Evolutionary conservation across 2,329 filamentous ascomycete species (phyloP).

Genomic region (Ilyonectria sp.): DNA sequence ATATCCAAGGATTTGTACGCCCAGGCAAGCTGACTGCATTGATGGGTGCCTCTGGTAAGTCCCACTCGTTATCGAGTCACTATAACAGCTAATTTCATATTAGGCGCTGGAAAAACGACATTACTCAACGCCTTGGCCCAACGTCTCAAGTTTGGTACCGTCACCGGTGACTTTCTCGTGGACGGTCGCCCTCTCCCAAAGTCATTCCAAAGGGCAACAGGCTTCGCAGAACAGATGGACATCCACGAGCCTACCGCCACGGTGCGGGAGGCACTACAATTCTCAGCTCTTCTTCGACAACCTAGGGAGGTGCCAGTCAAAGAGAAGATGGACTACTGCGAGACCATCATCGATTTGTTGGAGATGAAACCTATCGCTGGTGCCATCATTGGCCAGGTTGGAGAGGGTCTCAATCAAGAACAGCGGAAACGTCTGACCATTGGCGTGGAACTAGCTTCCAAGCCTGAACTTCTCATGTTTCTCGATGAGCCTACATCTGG

Average conservation of each 20-base stretch:
- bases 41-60: constrained; percentile 72
- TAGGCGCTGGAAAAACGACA: constrained; percentile 78
- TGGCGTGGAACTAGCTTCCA: constrained; percentile 69
- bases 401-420: constrained; percentile 73
- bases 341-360: constrained; percentile 77
- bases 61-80: neutral
- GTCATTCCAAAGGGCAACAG: constrained; percentile 86
- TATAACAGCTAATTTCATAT: neutral
- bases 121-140: constrained; percentile 81
- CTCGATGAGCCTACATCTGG: constrained; percentile 75
- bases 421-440: constrained; percentile 71
- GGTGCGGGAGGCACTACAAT: constrained; percentile 76
- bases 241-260: constrained; percentile 78
- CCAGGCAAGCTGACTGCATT: constrained; percentile 85
- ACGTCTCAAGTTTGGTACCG: constrained; percentile 82
- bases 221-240: constrained; percentile 77
- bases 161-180: constrained; percentile 84
- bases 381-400: constrained; percentile 72
- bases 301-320: constrained; percentile 67
- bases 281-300: constrained; percentile 77
- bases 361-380: constrained; percentile 79
- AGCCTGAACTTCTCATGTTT: constrained; percentile 74
- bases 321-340: constrained; percentile 79
- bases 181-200: constrained; percentile 80
- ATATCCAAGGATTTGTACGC: constrained; percentile 88